A percentile compares a stretch with the other conserved stretches of the same genome.
Evolutionary conservation across 306 rosid genomes (phyloP).

Genomic region (Spatholobus suberectus): DNA sequence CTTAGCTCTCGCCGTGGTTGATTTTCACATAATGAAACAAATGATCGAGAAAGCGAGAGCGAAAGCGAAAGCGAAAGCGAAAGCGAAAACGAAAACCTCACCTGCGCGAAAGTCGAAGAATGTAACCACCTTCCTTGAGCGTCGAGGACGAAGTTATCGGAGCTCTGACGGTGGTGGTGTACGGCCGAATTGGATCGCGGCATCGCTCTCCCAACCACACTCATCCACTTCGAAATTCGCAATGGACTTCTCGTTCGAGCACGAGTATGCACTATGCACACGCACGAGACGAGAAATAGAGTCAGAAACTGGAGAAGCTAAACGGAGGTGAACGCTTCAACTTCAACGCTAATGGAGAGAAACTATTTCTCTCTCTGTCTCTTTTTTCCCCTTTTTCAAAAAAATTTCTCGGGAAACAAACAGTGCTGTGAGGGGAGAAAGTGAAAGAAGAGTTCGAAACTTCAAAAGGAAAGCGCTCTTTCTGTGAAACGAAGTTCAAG

Average conservation of each 20-base stretch:
- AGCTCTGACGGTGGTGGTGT: slow-evolving; percentile 74
- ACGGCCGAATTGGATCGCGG: slow-evolving; percentile 62
- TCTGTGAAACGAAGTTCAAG: slow-evolving; percentile 27
- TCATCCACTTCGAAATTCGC: slow-evolving; percentile 46
- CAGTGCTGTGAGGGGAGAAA: slow-evolving; percentile 12
- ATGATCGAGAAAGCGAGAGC: not conserved
- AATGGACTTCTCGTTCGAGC: not conserved
- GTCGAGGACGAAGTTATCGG: slow-evolving; percentile 63
- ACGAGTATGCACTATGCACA: slow-evolving; percentile 1
- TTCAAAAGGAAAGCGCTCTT: slow-evolving; percentile 46
- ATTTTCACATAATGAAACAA: not conserved
- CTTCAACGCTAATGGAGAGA: not conserved
- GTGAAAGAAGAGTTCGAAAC: slow-evolving; percentile 49
- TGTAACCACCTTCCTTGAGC: slow-evolving; percentile 64
- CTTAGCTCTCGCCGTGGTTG: not conserved
- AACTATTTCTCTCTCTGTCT: not conserved
- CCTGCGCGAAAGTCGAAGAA: slow-evolving; percentile 66
- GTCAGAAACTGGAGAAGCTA: not conserved
- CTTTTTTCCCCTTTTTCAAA: not conserved
- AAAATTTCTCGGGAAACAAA: slow-evolving; percentile 33
- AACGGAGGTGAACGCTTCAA: slow-evolving; percentile 4
- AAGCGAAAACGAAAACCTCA: slow-evolving; percentile 33
- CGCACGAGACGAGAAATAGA: not conserved
- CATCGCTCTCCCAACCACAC: slow-evolving; percentile 61
- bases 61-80: slow-evolving; percentile 2